These are phyloP conservation scores for Heliamphora pulchella DNA, from an alignment of 179 eudicot genomes.

Conservation along the genomic window DNA sequence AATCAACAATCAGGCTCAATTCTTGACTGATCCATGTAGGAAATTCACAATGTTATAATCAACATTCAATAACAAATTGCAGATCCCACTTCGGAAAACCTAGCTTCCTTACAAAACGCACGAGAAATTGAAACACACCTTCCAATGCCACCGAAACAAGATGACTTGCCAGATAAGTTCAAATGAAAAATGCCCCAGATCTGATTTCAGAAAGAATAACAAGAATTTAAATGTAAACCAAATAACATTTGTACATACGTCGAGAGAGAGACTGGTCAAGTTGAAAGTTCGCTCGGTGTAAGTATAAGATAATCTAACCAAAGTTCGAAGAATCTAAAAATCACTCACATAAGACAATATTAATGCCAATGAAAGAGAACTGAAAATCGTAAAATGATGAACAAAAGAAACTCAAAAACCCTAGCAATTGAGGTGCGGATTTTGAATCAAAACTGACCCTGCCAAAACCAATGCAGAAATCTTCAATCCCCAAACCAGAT, in stretches of 20 bases:
- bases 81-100: not conserved
- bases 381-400: not conserved
- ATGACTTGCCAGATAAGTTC: conserved; percentile 7
- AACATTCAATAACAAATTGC: not conserved
- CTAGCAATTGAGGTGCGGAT: not conserved
- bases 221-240: not conserved
- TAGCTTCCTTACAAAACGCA: not conserved
- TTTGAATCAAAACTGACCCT: conserved; percentile 39
- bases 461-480: conserved; percentile 38
- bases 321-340: too few species aligned
- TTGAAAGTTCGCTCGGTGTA: too few species aligned
- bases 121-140: not conserved
- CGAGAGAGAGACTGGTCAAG: too few species aligned
- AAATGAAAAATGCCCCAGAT: conserved; percentile 12
- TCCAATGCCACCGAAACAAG: conserved; percentile 5
- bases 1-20: conserved; percentile 4
- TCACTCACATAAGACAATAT: not conserved
- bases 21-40: not conserved
- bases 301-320: too few species aligned
- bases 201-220: not conserved
- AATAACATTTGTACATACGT: not conserved
- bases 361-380: not conserved
- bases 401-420: not conserved
- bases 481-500: conserved; percentile 40
- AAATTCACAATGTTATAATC: not conserved